A percentile compares a stretch with the other conserved stretches of the same genome.
Conservation (phyloP, 2,329 filamentous ascomycete species). For the Scedosporium apiospermum region DNA sequence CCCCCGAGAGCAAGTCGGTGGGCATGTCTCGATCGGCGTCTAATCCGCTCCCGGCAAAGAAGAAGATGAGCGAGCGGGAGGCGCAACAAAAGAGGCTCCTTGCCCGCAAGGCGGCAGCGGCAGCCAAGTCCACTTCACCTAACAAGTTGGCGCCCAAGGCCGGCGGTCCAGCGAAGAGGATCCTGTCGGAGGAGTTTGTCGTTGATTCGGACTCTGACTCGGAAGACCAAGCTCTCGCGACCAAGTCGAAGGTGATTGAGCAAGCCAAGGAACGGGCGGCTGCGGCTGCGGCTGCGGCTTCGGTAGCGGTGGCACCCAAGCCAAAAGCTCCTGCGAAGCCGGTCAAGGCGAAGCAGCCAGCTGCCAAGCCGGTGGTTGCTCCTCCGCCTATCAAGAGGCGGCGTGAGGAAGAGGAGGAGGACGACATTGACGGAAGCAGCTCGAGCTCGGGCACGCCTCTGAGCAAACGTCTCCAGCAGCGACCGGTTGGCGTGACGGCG, state of each 20-base stretch:
- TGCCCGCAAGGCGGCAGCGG: conserved; percentile 7
- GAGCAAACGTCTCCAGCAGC: conserved; percentile 47
- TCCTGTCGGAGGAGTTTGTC: conserved; percentile 47
- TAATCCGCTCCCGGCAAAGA: conserved; percentile 43
- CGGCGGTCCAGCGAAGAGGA: conserved; percentile 9
- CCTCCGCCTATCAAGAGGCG: conserved; percentile 36
- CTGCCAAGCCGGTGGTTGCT: conserved; percentile 12
- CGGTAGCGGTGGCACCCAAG: conserved; percentile 7
- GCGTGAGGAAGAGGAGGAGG: conserved; percentile 40
- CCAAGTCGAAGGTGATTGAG: conserved; percentile 18
- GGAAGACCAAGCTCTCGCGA: conserved; percentile 32
- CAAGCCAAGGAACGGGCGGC: background rate
- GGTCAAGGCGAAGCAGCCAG: conserved; percentile 10
- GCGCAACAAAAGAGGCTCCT: conserved; percentile 47
- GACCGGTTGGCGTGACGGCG: conserved; percentile 20
- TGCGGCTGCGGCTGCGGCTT: background rate
- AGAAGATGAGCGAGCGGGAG: conserved; percentile 45
- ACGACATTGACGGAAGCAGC: conserved; percentile 42
- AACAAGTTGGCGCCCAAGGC: conserved; percentile 19
- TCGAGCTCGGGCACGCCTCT: conserved; percentile 51
- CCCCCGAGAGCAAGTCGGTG: conserved; percentile 19
- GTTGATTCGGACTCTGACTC: conserved; percentile 47
- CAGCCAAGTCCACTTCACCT: conserved; percentile 16
- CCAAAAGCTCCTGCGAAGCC: conserved; percentile 7
- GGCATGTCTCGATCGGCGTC: conserved; percentile 40